Base-by-base conservation (phyloP, 495 filamentous ascomycete species). In the Penicillium roqueforti region DNA sequence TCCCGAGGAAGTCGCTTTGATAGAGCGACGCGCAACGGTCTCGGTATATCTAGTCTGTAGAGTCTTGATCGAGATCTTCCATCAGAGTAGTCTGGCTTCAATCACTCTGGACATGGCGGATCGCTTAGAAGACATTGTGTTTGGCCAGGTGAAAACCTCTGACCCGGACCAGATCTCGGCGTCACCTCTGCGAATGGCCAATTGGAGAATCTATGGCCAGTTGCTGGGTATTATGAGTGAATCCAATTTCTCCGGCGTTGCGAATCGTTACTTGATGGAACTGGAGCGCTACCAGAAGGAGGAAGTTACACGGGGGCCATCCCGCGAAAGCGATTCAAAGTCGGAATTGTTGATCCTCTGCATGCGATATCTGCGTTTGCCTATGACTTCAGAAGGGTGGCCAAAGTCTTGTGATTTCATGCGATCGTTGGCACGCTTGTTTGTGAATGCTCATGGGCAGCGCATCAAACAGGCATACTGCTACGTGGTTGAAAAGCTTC, bases 31-130 rank as follows among this genome's bases (percentile, higher is more conserved):
- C 11, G 95, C 93, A 6, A 89, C 88, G 0, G 86, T 95, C 2
- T 95, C 95, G 11, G 93, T 97, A 32, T 98, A 95, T 63, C 83
- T 98, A 26, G 86, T 97, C 9, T 97, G 93, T 66, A 81, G 93
- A 40, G 91, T 97, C 9, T 75, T 98, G 53, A 88, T 96, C 29
- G 93, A 97, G 69, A 91, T 98, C 37, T 89, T 96, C 71, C 85
- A 84, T 14, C 91, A 97, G 68, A 96, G 88, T 53, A 92, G 80
- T 14, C 72, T 97, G 34, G 81, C 84, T 23, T 84, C 81, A 23
- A 88, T 97, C 43, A 93, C 89, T 1, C 76, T 83, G 1, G 90
- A 95, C 49, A 92, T 95, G 86, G 89, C 89, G 45, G 87, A 89
- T 43, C 89, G 88, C 46, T 76, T 98, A 14, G 92, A 97, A 68